A percentile compares a stretch with the other conserved stretches of the same genome.
Evolutionary conservation across 768 basidiomycete species (phyloP).

Genomic region (Lanmaoa rubissima): DNA sequence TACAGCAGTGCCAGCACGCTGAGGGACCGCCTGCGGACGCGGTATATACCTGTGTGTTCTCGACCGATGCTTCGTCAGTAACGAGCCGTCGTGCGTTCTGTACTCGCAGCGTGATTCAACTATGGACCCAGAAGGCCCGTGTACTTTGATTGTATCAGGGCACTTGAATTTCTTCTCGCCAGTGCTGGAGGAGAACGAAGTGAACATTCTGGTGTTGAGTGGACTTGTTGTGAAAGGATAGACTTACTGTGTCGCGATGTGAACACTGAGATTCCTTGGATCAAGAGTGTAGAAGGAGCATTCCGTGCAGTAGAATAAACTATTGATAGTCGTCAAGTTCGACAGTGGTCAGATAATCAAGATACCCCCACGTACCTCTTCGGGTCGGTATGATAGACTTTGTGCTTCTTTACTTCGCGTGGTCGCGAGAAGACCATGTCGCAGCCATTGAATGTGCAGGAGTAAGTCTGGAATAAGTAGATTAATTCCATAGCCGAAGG

Average conservation of each 20-base stretch:
- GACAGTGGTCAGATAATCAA: background rate
- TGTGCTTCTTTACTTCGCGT: slow-evolving; percentile 14
- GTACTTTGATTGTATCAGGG: background rate
- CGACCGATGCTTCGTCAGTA: slow-evolving; percentile 16
- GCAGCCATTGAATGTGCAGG: slow-evolving; percentile 10
- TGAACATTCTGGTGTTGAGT: background rate
- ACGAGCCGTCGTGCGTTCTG: slow-evolving; percentile 14
- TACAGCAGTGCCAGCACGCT: too few species aligned
- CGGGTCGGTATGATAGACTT: background rate
- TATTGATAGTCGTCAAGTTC: background rate
- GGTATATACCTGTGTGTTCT: slow-evolving; percentile 14
- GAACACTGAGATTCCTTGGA: background rate
- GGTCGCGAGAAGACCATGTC: slow-evolving; percentile 3
- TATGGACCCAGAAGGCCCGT: background rate
- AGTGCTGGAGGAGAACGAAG: slow-evolving; percentile 8
- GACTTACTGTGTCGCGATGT: slow-evolving; percentile 15
- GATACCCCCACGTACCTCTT: slow-evolving; percentile 1
- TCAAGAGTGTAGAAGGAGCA: slow-evolving; percentile 12
- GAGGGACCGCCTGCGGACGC: background rate
- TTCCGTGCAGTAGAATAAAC: slow-evolving; percentile 4
- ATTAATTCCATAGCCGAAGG: background rate
- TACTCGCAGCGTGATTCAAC: slow-evolving; percentile 1
- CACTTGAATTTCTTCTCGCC: slow-evolving; percentile 9
- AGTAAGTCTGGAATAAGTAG: background rate
- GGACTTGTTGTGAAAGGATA: background rate